Percentiles rank a stretch among this genome's conserved stretches.
Conservation (phyloP, 306 rosid species). For the Acmispon strigosus region DNA sequence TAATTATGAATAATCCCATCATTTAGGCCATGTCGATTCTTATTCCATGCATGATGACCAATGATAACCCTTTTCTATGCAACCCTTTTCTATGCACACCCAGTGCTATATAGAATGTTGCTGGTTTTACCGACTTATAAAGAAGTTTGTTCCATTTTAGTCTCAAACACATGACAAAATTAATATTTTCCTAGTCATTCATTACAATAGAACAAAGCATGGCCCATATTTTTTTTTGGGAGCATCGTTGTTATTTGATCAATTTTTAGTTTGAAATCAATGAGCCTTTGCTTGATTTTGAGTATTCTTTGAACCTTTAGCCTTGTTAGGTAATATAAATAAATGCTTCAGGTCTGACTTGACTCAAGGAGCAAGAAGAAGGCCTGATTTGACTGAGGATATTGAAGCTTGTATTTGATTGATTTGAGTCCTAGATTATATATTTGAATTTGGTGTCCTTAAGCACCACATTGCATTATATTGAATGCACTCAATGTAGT, state of each 20-base stretch:
- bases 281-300: neutral
- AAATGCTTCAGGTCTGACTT: neutral
- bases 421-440: neutral
- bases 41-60: neutral
- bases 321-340: neutral
- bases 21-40: neutral
- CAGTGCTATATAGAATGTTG: neutral
- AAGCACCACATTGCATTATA: neutral
- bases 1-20: neutral
- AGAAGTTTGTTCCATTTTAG: neutral
- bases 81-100: neutral
- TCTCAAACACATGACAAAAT: neutral
- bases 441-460: neutral
- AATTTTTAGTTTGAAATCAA: neutral
- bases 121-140: neutral
- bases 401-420: neutral
- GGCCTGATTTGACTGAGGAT: neutral
- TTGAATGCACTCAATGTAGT: neutral
- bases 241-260: neutral
- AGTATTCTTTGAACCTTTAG: conserved; percentile 1
- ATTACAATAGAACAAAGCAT: neutral
- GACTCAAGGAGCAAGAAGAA: neutral
- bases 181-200: neutral
- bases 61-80: neutral
- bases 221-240: neutral